A percentile compares a stretch with the other conserved stretches of the same genome.
phyloP scores from a whole-genome alignment of 2,329 filamentous ascomycete species.

The Lojkania enalia region DNA sequence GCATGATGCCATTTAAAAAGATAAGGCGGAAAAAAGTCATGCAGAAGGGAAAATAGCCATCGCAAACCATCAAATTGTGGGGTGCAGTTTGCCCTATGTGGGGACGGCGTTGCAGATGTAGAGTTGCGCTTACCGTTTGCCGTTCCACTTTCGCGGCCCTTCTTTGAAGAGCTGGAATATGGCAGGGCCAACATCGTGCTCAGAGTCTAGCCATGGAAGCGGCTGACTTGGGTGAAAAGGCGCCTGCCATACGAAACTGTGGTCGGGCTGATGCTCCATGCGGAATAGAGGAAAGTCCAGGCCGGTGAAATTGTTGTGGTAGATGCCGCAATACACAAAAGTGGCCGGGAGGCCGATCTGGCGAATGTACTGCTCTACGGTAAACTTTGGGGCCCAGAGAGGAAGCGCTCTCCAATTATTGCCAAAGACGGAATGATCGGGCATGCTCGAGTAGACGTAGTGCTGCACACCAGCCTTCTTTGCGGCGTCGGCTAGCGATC shows the following conservation, averaged over 20 bases:
- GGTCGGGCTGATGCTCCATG: slow-evolving; percentile 84
- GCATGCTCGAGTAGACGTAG: slow-evolving; percentile 97
- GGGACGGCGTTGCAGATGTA: slow-evolving; percentile 22
- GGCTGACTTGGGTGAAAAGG: slow-evolving; percentile 89
- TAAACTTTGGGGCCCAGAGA: slow-evolving; percentile 89
- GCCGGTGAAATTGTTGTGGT: slow-evolving; percentile 99
- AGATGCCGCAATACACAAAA: slow-evolving; percentile 95
- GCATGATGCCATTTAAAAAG: slow-evolving; percentile 14
- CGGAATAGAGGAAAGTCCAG: slow-evolving; percentile 91
- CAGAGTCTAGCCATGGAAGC: slow-evolving; percentile 92
- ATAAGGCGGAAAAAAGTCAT: slow-evolving; percentile 13
- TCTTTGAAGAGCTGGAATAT: slow-evolving; percentile 95
- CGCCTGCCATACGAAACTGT: slow-evolving; percentile 88
- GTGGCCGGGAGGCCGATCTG: slow-evolving; percentile 82
- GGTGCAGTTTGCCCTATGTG: slow-evolving; percentile 8
- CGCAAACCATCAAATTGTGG: neutral
- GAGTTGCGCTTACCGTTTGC: slow-evolving; percentile 60
- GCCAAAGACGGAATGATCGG: slow-evolving; percentile 83
- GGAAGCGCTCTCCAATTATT: slow-evolving; percentile 79
- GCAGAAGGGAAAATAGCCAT: neutral
- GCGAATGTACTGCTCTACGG: slow-evolving; percentile 87
- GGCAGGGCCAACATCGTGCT: slow-evolving; percentile 92
- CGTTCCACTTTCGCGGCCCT: slow-evolving; percentile 81
- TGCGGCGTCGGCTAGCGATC: slow-evolving; percentile 84
- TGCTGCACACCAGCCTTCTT: slow-evolving; percentile 83